These are phyloP conservation scores for Cryphonectria nitschkei DNA, from an alignment of 2,329 filamentous ascomycete genomes.

Conservation along the genomic window DNA sequence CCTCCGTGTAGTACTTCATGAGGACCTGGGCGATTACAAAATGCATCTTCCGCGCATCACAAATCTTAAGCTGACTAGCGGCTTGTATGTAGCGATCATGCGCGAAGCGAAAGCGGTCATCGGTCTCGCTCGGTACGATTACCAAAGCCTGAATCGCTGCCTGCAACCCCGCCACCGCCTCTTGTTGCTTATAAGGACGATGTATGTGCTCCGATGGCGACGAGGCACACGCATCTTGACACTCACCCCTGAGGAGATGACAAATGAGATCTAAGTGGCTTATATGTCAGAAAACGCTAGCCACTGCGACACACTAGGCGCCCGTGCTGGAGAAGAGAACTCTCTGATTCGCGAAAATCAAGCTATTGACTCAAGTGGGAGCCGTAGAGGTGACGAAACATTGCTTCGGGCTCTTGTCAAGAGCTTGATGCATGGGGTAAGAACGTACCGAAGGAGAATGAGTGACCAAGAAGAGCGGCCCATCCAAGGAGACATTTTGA, in stretches of 20 bases:
- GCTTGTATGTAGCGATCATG: slow-evolving; percentile 87
- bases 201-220: slow-evolving; percentile 40
- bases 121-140: slow-evolving; percentile 78
- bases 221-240: slow-evolving; percentile 52
- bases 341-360: background rate
- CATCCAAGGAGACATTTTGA: slow-evolving; percentile 83
- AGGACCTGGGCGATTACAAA: slow-evolving; percentile 84
- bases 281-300: background rate
- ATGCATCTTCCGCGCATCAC: slow-evolving; percentile 79
- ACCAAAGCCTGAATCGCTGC: slow-evolving; percentile 79
- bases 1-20: slow-evolving; percentile 68
- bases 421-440: background rate
- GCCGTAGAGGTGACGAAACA: background rate
- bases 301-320: background rate
- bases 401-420: background rate
- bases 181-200: slow-evolving; percentile 63
- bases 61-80: slow-evolving; percentile 70
- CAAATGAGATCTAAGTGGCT: slow-evolving; percentile 61
- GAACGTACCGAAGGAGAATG: slow-evolving; percentile 71
- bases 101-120: slow-evolving; percentile 85
- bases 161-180: slow-evolving; percentile 79
- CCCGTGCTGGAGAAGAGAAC: background rate
- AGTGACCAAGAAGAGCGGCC: slow-evolving; percentile 80
- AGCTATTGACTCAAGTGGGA: background rate
- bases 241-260: slow-evolving; percentile 75